A percentile compares a stretch with the other conserved stretches of the same genome.
Conservation (phyloP, 2,329 filamentous ascomycete species). For the Teratosphaeria nubilosa region DNA sequence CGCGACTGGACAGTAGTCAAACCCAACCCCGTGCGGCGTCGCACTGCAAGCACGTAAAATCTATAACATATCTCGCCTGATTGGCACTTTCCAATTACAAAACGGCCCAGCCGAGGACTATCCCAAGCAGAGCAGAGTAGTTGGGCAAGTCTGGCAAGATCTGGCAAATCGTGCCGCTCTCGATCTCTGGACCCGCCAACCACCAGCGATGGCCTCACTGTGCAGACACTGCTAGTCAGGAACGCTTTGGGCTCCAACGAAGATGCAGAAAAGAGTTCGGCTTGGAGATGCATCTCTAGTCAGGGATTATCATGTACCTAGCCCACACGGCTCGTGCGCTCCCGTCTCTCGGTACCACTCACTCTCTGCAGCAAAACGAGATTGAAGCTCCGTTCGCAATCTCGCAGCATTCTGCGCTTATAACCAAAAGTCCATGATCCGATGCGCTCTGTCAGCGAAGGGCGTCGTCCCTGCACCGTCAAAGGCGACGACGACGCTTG, state of each 20-base stretch:
- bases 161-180: neutral
- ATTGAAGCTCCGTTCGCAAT: neutral
- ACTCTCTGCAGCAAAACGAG: neutral
- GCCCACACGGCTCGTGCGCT: neutral
- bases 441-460: neutral
- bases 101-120: too few relatives aligned
- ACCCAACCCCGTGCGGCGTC: neutral
- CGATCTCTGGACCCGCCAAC: neutral
- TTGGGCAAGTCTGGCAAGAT: neutral
- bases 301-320: neutral
- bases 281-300: neutral
- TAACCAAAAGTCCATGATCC: too few relatives aligned
- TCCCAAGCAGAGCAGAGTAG: neutral
- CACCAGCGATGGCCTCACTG: neutral
- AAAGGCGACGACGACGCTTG: neutral
- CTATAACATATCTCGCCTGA: neutral
- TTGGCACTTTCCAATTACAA: neutral
- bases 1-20: neutral
- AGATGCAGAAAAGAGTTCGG: neutral
- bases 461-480: neutral
- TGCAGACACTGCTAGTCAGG: neutral
- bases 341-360: neutral
- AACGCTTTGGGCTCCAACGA: neutral
- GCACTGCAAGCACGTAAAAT: neutral
- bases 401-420: neutral